Conservation (phyloP, 495 filamentous ascomycete species). For the Aspergillus cavernicola region DNA sequence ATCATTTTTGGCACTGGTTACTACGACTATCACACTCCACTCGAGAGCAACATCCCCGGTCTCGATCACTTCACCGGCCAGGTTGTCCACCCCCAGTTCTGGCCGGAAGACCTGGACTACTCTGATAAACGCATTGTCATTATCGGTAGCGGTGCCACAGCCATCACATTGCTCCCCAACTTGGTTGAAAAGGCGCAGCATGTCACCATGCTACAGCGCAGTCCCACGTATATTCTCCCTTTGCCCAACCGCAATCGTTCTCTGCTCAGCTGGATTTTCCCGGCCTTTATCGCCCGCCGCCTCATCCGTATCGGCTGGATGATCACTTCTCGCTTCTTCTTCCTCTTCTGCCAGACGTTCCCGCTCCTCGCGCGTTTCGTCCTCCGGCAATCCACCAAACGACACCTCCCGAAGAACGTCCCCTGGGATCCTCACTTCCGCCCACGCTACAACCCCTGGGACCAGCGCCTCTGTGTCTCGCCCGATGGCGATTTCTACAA, state of each 20-base stretch:
- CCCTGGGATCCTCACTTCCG: slow-evolving; percentile 65
- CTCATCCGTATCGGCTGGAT: slow-evolving; percentile 48
- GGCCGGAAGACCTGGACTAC: slow-evolving; percentile 50
- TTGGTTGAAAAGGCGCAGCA: slow-evolving; percentile 41
- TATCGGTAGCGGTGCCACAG: slow-evolving; percentile 55
- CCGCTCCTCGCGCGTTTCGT: slow-evolving; percentile 47
- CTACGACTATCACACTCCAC: slow-evolving; percentile 61
- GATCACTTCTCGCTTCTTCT: slow-evolving; percentile 43
- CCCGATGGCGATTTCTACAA: slow-evolving; percentile 73
- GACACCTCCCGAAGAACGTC: slow-evolving; percentile 52
- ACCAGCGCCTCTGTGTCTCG: slow-evolving; percentile 69
- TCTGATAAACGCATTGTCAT: slow-evolving; percentile 51
- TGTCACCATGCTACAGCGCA: slow-evolving; percentile 56
- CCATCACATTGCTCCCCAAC: slow-evolving; percentile 50
- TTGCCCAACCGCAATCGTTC: slow-evolving; percentile 39
- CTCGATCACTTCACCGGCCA: slow-evolving; percentile 40
- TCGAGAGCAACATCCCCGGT: slow-evolving; percentile 45
- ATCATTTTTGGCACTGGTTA: slow-evolving; percentile 60
- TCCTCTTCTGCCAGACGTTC: slow-evolving; percentile 53
- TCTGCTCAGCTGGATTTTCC: slow-evolving; percentile 38
- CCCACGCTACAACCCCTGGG: slow-evolving; percentile 67
- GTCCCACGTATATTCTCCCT: slow-evolving; percentile 57
- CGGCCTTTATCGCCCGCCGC: slow-evolving; percentile 28
- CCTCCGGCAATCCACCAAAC: slow-evolving; percentile 37
- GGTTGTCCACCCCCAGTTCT: slow-evolving; percentile 50